These are phyloP conservation scores for Gossypioides kirkii DNA, from an alignment of 345 rosid genomes.

Conservation along the genomic window DNA sequence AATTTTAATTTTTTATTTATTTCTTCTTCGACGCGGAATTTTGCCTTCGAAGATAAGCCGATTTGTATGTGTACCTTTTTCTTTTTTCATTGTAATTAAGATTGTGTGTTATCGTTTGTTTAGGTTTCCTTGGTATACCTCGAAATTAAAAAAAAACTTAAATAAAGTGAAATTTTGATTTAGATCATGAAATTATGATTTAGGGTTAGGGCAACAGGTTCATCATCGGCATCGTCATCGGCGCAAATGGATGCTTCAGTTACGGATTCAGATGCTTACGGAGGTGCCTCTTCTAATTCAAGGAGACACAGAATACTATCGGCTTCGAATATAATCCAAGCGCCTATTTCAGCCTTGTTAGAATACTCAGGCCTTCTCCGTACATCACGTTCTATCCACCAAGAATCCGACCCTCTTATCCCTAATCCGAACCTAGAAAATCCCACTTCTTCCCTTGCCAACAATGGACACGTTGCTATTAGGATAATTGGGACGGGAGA, in stretches of 20 bases:
- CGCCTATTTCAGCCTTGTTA: slow-evolving; percentile 78
- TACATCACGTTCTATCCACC: slow-evolving; percentile 39
- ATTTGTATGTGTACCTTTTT: not conserved
- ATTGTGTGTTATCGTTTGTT: not conserved
- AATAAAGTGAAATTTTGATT: not conserved
- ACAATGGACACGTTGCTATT: slow-evolving; percentile 83
- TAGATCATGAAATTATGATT: slow-evolving; percentile 12
- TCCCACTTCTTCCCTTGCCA: slow-evolving; percentile 27
- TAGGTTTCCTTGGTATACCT: slow-evolving; percentile 6
- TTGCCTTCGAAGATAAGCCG: slow-evolving; percentile 52
- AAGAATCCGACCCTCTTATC: slow-evolving; percentile 52
- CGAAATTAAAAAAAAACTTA: not conserved
- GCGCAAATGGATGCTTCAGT: slow-evolving; percentile 72
- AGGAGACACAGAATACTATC: slow-evolving; percentile 67
- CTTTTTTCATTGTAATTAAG: not conserved
- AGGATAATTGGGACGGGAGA: slow-evolving; percentile 88
- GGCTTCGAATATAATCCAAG: slow-evolving; percentile 79
- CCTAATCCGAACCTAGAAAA: slow-evolving; percentile 34
- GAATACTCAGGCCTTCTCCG: slow-evolving; percentile 92
- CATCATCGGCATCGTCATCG: slow-evolving; percentile 19
- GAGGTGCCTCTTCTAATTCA: slow-evolving; percentile 41
- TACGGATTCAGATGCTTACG: slow-evolving; percentile 50
- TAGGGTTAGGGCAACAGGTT: slow-evolving; percentile 51
- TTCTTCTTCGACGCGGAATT: slow-evolving; percentile 42
- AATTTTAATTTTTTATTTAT: too few relatives aligned